phyloP scores from a whole-genome alignment of 1,139 yeast species.

The Hansenula lynferdii region DNA sequence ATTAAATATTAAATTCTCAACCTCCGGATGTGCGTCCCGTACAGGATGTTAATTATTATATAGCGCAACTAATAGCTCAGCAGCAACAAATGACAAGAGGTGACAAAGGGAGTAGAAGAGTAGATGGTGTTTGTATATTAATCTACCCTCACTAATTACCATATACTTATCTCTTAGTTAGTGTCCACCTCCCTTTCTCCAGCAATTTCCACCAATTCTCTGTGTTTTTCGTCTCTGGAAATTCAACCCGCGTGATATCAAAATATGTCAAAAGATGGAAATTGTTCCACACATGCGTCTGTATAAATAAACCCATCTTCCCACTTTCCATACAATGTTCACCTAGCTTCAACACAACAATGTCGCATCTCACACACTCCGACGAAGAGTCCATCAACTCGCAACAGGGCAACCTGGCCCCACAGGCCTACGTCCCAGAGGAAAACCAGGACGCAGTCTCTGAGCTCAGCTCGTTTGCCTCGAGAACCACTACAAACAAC shows the following conservation, averaged over 20 bases:
- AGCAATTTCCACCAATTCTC: no score
- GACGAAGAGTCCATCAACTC: constrained; percentile 5
- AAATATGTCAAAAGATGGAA: neutral
- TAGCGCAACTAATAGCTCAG: neutral
- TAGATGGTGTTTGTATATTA: no score
- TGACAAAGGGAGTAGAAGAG: neutral
- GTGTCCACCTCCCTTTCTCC: neutral
- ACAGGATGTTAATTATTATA: neutral
- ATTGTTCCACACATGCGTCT: neutral
- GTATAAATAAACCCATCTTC: neutral
- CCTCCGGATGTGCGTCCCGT: constrained; percentile 5
- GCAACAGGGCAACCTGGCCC: constrained; percentile 10
- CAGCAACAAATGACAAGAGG: neutral
- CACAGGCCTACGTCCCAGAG: constrained; percentile 25
- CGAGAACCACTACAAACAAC: constrained; percentile 25
- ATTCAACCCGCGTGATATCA: constrained; percentile 3
- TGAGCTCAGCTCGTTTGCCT: constrained; percentile 29
- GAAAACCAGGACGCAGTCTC: constrained; percentile 40
- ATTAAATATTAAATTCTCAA: no score
- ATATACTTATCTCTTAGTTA: no score
- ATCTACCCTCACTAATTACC: no score
- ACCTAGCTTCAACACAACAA: neutral
- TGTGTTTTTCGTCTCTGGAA: neutral
- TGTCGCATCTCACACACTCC: neutral
- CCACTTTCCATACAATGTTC: neutral